Base-by-base conservation (phyloP, 768 basidiomycete genomes). In the Termitomyces sp. region DNA sequence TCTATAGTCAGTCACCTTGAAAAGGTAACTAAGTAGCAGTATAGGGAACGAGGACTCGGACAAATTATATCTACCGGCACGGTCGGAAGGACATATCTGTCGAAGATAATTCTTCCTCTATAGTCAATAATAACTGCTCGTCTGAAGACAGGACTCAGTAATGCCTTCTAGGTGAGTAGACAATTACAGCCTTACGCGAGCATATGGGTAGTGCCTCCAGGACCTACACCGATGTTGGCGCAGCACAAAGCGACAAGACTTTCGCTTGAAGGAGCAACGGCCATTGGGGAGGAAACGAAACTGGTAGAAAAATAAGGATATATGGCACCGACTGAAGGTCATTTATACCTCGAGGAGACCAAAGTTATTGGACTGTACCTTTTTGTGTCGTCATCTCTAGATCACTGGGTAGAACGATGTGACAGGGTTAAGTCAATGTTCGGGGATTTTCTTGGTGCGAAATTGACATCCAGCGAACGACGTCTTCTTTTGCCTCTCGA, bases 171-270 rank as follows among this genome's bases (percentile, higher is more conserved):
- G 13, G 49, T 40, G 9, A 52, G 25, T 42, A 25, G 39, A 48
- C 35, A 23, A 52, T 31, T 50, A 50, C 33, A 13, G 40, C 77
- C 86, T 58, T 73, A 91, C 90, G 89, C 90, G 33, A 92, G 75
- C 84, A 92, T 88, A 36, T 85, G 81, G 2, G 90, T 92, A 15
- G 86, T 86, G 7, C 90, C 90, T 3, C 89, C 89, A 16, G 87
- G 85, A 27, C 89, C 89, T 35, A 88, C 85, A 12, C 90, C 90
- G n/a, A 91, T 85, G 58, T 83, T 84, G 48, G 76, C 73, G 59
- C 84, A 89, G 15, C 86, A 81, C 40, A 91, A 66, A 7, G 84
- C 78, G 40, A 87, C 66, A 58, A 84, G 75, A 52, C 78, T 77
- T 40, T 70, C 84, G 22, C 65, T 61, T 39, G 71, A 61, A 20